Evolutionary conservation across 2,329 filamentous ascomycete species (phyloP).

Genomic region (Cladosporium halotolerans): DNA sequence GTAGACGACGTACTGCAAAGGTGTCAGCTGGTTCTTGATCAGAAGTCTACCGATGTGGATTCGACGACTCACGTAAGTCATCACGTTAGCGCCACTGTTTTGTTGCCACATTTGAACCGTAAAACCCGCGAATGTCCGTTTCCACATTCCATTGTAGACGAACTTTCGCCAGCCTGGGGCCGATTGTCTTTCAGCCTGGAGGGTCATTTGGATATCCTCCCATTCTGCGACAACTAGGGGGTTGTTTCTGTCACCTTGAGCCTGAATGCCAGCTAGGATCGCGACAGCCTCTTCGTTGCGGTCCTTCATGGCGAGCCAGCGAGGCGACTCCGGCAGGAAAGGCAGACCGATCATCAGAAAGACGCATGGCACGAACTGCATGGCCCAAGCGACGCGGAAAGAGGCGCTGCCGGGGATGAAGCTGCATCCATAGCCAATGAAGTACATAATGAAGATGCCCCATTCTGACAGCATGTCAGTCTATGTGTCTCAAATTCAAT

Average conservation of each 20-base stretch:
- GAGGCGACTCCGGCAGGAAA: slow-evolving; percentile 42
- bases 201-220: slow-evolving; percentile 40
- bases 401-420: slow-evolving; percentile 36
- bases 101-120: slow-evolving; percentile 54
- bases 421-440: slow-evolving; percentile 42
- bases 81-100: slow-evolving; percentile 32
- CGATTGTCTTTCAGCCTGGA: slow-evolving; percentile 36
- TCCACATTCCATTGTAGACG: slow-evolving; percentile 53
- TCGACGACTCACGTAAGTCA: slow-evolving; percentile 17
- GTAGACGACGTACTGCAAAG: slow-evolving; percentile 56
- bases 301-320: slow-evolving; percentile 45
- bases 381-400: slow-evolving; percentile 43
- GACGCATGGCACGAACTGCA: slow-evolving; percentile 41
- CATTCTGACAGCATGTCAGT: slow-evolving; percentile 28
- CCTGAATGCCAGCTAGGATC: slow-evolving; percentile 41
- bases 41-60: too few species aligned
- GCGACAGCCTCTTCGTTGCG: slow-evolving; percentile 40
- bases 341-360: slow-evolving; percentile 41
- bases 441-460: slow-evolving; percentile 44
- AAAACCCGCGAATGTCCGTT: slow-evolving; percentile 46
- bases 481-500: slow-evolving; percentile 32
- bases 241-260: slow-evolving; percentile 37
- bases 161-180: slow-evolving; percentile 39
- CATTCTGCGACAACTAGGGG: slow-evolving; percentile 44
- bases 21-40: slow-evolving; percentile 29